Conservation (phyloP, 2,329 filamentous ascomycete species). For the Beauveria scarabaeidicola region DNA sequence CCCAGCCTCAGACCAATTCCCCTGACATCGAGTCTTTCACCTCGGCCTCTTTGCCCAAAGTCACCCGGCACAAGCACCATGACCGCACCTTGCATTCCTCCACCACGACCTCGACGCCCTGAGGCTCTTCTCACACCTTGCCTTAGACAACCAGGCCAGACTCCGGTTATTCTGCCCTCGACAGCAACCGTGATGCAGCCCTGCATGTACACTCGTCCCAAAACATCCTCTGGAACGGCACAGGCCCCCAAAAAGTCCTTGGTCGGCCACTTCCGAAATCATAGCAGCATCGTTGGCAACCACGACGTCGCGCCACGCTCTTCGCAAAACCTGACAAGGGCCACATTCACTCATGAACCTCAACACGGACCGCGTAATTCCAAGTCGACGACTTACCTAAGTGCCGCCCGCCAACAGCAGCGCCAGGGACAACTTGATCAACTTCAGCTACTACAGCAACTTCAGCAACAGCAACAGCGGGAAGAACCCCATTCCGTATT, state of each 20-base stretch:
- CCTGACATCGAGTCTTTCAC: background rate
- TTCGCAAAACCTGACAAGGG: constrained; percentile 16
- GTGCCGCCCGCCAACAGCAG: constrained; percentile 13
- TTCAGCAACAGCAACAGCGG: constrained; percentile 10
- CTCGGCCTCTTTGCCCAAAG: background rate
- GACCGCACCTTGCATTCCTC: constrained; percentile 10
- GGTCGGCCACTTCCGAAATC: constrained; percentile 12
- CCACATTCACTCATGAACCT: constrained; percentile 1
- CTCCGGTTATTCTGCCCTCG: background rate
- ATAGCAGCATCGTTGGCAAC: constrained; percentile 12
- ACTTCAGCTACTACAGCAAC: constrained; percentile 17
- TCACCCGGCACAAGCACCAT: background rate
- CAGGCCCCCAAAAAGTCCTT: constrained; percentile 8
- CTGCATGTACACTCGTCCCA: background rate
- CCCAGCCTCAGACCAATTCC: constrained; percentile 20
- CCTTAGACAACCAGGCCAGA: constrained; percentile 11
- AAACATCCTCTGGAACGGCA: background rate
- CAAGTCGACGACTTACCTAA: constrained; percentile 21
- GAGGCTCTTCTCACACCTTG: constrained; percentile 19
- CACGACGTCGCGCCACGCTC: constrained; percentile 18
- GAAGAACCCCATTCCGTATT: constrained; percentile 36
- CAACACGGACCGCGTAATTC: constrained; percentile 17
- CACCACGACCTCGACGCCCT: constrained; percentile 23
- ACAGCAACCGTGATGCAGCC: background rate
- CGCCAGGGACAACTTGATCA: constrained; percentile 17